phyloP scores from a whole-genome alignment of 345 rosid genomes.

The Populus tremula region DNA sequence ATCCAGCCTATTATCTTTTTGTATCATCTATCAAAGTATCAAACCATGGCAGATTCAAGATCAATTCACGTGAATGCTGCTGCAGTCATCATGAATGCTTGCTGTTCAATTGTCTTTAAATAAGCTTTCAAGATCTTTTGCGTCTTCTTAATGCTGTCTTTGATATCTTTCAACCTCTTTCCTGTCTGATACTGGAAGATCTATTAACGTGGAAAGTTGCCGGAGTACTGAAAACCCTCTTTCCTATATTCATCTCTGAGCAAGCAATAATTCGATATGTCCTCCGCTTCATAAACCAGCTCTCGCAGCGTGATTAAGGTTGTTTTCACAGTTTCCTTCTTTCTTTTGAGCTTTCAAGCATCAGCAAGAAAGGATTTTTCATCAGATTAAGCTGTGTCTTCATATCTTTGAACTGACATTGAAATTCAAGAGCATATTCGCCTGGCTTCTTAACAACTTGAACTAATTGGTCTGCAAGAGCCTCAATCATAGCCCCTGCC shows the following conservation, averaged over 20 bases:
- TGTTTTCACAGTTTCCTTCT: conserved; percentile 1
- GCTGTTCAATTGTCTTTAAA: conserved; percentile 6
- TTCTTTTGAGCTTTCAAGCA: conserved; percentile 9
- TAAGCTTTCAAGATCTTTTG: neutral
- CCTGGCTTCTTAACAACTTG: conserved; percentile 3
- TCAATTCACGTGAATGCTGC: neutral
- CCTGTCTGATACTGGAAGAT: neutral
- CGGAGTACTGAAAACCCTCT: neutral
- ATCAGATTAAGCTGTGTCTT: conserved; percentile 3
- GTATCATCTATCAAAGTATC: conserved; percentile 22
- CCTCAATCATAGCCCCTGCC: conserved; percentile 9
- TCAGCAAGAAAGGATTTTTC: conserved; percentile 9
- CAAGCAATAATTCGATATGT: neutral
- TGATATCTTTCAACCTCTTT: neutral
- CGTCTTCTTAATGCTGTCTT: neutral
- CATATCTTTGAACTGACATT: neutral
- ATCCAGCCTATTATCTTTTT: conserved; percentile 29
- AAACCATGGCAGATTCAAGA: conserved; percentile 21
- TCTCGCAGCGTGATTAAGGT: neutral
- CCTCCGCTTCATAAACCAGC: conserved; percentile 2
- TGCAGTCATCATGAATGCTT: neutral
- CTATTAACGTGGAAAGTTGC: neutral
- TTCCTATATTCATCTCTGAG: neutral
- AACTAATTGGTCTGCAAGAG: neutral
- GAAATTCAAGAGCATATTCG: neutral